Evolutionary conservation across 371 early-diverging fungal species (phyloP).

Genomic region (Mortierella sp.): DNA sequence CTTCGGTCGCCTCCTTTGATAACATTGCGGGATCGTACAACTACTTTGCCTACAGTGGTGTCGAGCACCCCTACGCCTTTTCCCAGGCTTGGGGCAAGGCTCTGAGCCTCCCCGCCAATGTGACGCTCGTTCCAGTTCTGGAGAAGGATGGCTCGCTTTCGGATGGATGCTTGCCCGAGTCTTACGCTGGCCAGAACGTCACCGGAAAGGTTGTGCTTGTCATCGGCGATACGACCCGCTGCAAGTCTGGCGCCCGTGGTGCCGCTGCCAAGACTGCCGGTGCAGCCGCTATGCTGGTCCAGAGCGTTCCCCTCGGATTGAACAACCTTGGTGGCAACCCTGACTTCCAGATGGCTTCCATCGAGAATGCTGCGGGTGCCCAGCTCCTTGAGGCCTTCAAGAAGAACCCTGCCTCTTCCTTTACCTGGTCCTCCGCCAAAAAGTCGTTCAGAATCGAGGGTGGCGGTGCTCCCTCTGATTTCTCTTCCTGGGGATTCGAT

Average conservation of each 20-base stretch:
- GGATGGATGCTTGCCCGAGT: slow-evolving; percentile 20
- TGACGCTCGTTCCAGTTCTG: slow-evolving; percentile 46
- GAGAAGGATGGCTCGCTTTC: slow-evolving; percentile 65
- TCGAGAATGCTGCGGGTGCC: slow-evolving; percentile 57
- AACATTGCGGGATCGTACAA: slow-evolving; percentile 21
- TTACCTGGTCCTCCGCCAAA: slow-evolving; percentile 17
- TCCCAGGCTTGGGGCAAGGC: slow-evolving; percentile 55
- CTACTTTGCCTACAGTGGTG: slow-evolving; percentile 21
- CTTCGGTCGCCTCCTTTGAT: slow-evolving; percentile 34
- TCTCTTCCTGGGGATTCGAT: slow-evolving; percentile 78
- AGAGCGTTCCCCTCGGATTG: slow-evolving; percentile 59
- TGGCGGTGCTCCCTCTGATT: slow-evolving; percentile 62
- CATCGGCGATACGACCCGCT: slow-evolving; percentile 64
- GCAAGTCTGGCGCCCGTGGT: slow-evolving; percentile 63
- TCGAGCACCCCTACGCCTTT: slow-evolving; percentile 17
- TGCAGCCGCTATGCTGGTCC: slow-evolving; percentile 68
- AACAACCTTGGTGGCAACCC: slow-evolving; percentile 19
- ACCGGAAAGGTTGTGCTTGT: slow-evolving; percentile 67
- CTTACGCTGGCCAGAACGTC: slow-evolving; percentile 32
- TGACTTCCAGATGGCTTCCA: slow-evolving; percentile 57
- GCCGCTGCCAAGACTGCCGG: slow-evolving; percentile 68
- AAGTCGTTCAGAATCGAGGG: slow-evolving; percentile 46
- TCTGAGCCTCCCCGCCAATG: slow-evolving; percentile 64
- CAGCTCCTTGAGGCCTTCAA: slow-evolving; percentile 19
- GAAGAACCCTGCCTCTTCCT: slow-evolving; percentile 15